Evolutionary conservation across 345 rosid genomes (phyloP).

Genomic region (Populus euphratica): DNA sequence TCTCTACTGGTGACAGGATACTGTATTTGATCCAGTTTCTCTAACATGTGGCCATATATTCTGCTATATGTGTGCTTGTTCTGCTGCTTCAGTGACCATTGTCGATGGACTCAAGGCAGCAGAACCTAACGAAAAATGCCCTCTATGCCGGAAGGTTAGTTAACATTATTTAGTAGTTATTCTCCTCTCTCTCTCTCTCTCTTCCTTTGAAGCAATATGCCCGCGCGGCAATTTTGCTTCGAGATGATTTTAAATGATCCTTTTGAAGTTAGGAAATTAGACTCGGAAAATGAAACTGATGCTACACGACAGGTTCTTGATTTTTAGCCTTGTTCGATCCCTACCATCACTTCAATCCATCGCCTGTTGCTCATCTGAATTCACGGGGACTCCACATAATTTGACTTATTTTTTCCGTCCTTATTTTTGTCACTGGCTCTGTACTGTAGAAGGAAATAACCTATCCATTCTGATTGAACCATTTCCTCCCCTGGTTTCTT

Average conservation of each 20-base stretch:
- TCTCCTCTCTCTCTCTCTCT: not conserved
- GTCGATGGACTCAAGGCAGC: slow-evolving; percentile 72
- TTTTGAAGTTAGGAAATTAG: not conserved
- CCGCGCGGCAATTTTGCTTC: not conserved
- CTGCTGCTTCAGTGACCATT: slow-evolving; percentile 81
- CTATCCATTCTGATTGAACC: not conserved
- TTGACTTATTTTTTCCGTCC: too few relatives aligned
- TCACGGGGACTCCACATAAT: not conserved
- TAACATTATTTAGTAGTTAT: not conserved
- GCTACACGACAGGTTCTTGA: not conserved
- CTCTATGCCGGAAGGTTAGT: slow-evolving; percentile 82
- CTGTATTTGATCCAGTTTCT: slow-evolving; percentile 86
- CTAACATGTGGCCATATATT: slow-evolving; percentile 88
- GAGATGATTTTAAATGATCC: not conserved
- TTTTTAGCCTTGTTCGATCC: not conserved
- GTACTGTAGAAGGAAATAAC: not conserved
- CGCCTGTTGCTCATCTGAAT: not conserved
- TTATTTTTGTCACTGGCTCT: not conserved
- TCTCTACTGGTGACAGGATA: slow-evolving; percentile 52
- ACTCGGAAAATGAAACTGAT: not conserved
- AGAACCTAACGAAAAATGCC: slow-evolving; percentile 66
- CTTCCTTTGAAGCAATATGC: not conserved
- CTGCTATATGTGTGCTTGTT: slow-evolving; percentile 91
- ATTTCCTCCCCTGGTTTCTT: too few relatives aligned
- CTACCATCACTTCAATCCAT: not conserved